phyloP scores from a whole-genome alignment of 768 basidiomycete species.

The Termitomyces sp. region DNA sequence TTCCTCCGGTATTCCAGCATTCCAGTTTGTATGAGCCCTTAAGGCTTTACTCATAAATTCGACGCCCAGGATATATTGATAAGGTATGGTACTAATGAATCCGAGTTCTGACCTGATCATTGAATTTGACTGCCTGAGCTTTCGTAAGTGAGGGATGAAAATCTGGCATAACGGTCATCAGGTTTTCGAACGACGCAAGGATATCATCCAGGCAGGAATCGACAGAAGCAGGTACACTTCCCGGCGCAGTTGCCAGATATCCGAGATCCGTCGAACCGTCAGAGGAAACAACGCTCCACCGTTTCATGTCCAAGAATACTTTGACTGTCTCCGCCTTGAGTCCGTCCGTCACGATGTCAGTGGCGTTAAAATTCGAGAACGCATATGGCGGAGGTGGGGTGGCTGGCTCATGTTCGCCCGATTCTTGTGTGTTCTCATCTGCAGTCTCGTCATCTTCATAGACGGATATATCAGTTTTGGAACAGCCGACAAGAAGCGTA shows the following conservation, averaged over 20 bases:
- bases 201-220: slow-evolving; percentile 16
- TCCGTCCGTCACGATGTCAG: neutral
- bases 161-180: slow-evolving; percentile 13
- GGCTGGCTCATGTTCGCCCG: neutral
- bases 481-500: neutral
- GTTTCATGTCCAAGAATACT: neutral
- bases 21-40: too few relatives aligned
- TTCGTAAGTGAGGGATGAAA: slow-evolving; percentile 1
- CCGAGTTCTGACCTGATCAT: neutral
- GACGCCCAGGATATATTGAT: neutral
- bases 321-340: neutral
- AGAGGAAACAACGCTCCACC: neutral
- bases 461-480: neutral
- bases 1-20: too few relatives aligned
- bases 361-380: neutral
- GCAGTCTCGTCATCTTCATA: slow-evolving; percentile 7
- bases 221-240: slow-evolving; percentile 4
- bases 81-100: slow-evolving; percentile 2
- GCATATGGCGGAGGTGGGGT: slow-evolving; percentile 15
- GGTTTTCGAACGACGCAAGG: slow-evolving; percentile 16
- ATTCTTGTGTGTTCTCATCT: slow-evolving; percentile 10
- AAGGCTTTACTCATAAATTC: too few relatives aligned
- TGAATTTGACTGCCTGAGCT: neutral
- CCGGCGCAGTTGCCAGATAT: slow-evolving; percentile 1
- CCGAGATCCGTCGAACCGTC: slow-evolving; percentile 6